Evolutionary conservation across 805 yeast species (phyloP), one percentile per base, ranked within the genome.

Genomic region (Candida ovalis): DNA sequence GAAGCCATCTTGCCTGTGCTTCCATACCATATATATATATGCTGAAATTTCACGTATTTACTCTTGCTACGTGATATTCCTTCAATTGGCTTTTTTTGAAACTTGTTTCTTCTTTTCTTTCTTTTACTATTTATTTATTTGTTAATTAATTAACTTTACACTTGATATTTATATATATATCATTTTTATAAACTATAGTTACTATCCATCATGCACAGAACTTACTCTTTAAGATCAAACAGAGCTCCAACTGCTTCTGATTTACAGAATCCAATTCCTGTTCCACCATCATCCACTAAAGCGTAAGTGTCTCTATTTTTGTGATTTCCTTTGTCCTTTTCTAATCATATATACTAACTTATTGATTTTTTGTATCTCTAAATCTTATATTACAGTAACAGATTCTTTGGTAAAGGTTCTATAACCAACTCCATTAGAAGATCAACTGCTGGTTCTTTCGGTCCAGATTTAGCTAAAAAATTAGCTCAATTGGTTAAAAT

Each of bases 241-340:
- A 87, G 96, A 72, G 98, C 97, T 36, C 99, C 99, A 53, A 91
- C 99, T 49, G 98, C 98, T 51, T 81, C 96, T 57, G 97, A 92
- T 73, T 72, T 92, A 72, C 91, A 86, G 68, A 79, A 87, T 44
- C 97, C 98, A 30, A 92, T 96, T 47, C 98, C 98, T 42, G 98
- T 97, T 56, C 84, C 96, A 38, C 84, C 96, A 42, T 83, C 97
- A 28, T 75, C 96, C 46, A 86, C 97, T 63, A 89, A 89, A 75
- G 62, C 77, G 59, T 58, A 53, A 44, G 60, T 59, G 21, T 19
- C 2, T 10, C 28, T 25, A 7, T 25, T 25, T 25, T 25, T 13
- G 8, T 18, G 19, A 21, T 37, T 39, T 24, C 22, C 22, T 7
- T 6, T 13, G 10, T n/a, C 9, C 19, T 3, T 19, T 4, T 37